Percentiles rank a stretch among this genome's conserved stretches.
phyloP scores from a whole-genome alignment of 202 grass and related monocot genomes.

The Setaria italica region DNA sequence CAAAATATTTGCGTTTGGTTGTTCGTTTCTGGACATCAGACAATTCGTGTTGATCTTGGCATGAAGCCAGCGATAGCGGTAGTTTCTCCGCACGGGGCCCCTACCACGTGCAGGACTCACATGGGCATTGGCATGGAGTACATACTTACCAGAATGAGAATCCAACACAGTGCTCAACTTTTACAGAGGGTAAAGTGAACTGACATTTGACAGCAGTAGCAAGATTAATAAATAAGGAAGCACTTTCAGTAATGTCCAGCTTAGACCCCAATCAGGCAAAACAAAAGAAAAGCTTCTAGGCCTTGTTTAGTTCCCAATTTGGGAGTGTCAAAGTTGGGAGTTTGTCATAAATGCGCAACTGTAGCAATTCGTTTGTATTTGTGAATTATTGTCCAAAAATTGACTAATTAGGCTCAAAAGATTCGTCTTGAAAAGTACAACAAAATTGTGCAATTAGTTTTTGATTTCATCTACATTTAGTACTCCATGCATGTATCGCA shows the following conservation, averaged over 20 bases:
- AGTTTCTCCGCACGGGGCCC: conserved; percentile 12
- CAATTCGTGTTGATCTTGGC: conserved; percentile 17
- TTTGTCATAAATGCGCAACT: no score
- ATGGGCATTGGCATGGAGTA: conserved; percentile 30
- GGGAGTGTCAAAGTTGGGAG: no score
- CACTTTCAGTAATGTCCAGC: neutral
- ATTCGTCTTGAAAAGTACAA: no score
- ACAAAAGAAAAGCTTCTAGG: neutral
- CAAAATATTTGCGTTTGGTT: neutral
- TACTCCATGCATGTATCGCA: no score
- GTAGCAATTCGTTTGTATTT: no score
- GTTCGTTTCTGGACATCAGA: neutral
- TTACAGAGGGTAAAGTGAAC: conserved; percentile 38
- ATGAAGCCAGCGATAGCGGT: neutral
- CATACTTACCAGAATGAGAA: neutral
- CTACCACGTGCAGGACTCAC: conserved; percentile 41
- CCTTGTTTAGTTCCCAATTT: no score
- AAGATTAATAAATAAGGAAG: conserved; percentile 17
- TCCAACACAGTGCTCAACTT: conserved; percentile 10
- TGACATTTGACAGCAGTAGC: conserved; percentile 8
- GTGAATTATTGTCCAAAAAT: no score
- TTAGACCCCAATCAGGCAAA: neutral
- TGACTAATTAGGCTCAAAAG: no score
- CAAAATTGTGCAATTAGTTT: no score
- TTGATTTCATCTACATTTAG: no score